phyloP scores from a whole-genome alignment of 306 rosid species.

The Chamaecrista fasciculata region DNA sequence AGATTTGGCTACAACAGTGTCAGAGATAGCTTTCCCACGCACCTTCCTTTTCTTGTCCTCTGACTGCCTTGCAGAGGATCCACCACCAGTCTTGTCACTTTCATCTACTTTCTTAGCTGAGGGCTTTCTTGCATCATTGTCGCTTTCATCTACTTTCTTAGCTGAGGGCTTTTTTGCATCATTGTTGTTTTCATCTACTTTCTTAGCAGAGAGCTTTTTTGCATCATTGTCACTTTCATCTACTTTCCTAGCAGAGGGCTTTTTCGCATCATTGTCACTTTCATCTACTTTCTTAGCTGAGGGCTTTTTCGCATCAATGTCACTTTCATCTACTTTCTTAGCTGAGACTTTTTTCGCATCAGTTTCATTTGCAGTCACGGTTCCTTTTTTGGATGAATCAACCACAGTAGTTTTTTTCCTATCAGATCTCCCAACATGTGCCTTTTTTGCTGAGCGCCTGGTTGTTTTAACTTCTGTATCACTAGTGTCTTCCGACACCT shows the following conservation, averaged over 20 bases:
- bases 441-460: constrained; percentile 46
- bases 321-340: constrained; percentile 52
- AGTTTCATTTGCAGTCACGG: constrained; percentile 44
- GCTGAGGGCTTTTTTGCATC: constrained; percentile 56
- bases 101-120: constrained; percentile 56
- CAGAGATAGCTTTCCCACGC: constrained; percentile 44
- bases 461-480: constrained; percentile 57
- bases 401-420: constrained; percentile 42
- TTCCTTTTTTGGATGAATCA: constrained; percentile 48
- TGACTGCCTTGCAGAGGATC: constrained; percentile 46
- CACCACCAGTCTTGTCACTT: constrained; percentile 40
- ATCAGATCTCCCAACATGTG: constrained; percentile 36
- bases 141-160: constrained; percentile 53
- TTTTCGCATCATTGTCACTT: constrained; percentile 44
- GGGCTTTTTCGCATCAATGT: constrained; percentile 52
- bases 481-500: constrained; percentile 52
- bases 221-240: constrained; percentile 46
- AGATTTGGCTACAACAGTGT: constrained; percentile 40
- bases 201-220: constrained; percentile 56
- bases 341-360: constrained; percentile 58
- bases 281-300: constrained; percentile 58
- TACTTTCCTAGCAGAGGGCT: constrained; percentile 52
- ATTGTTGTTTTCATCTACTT: constrained; percentile 48
- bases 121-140: constrained; percentile 53
- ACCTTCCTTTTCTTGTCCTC: constrained; percentile 53